Percentiles rank a stretch among this genome's conserved stretches.
phyloP scores from a whole-genome alignment of 1,284 basidiomycete genomes.

The Microbotryomycetes sp. region DNA sequence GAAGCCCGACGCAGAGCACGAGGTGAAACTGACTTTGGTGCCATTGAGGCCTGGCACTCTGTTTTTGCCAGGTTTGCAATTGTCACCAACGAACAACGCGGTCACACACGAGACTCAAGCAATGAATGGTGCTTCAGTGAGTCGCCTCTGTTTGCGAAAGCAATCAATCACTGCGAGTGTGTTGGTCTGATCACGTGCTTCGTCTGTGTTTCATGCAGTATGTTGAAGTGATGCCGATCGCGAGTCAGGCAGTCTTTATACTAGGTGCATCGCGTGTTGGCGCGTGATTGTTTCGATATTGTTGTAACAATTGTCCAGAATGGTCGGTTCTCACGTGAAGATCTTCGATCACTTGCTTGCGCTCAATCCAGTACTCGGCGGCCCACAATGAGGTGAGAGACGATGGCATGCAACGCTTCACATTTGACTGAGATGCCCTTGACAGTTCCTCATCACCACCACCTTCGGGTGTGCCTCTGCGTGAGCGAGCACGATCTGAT shows the following conservation, averaged over 20 bases:
- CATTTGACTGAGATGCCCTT: too few species aligned
- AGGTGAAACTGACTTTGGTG: conserved; percentile 58
- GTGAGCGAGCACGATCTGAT: too few species aligned
- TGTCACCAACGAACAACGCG: conserved; percentile 49
- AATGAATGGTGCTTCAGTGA: conserved; percentile 54
- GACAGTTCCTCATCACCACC: too few species aligned
- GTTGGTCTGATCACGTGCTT: too few species aligned
- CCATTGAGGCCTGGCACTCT: conserved; percentile 71
- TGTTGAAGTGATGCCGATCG: not conserved
- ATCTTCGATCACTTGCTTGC: not conserved
- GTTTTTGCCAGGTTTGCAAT: conserved; percentile 58
- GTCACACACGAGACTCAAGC: conserved; percentile 61
- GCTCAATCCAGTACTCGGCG: not conserved
- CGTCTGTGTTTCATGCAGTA: too few species aligned
- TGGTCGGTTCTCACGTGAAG: not conserved
- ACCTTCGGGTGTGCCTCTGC: too few species aligned
- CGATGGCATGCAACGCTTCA: not conserved
- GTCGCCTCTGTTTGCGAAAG: too few species aligned
- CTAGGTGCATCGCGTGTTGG: not conserved
- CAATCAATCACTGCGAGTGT: too few species aligned
- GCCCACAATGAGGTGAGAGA: not conserved
- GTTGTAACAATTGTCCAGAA: not conserved
- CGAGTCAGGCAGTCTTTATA: not conserved
- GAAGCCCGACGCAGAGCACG: conserved; percentile 53
- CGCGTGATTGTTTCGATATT: not conserved